Evolutionary conservation across 352 stramenopile genomes (phyloP).

Genomic region (Phytopythium montanum): DNA sequence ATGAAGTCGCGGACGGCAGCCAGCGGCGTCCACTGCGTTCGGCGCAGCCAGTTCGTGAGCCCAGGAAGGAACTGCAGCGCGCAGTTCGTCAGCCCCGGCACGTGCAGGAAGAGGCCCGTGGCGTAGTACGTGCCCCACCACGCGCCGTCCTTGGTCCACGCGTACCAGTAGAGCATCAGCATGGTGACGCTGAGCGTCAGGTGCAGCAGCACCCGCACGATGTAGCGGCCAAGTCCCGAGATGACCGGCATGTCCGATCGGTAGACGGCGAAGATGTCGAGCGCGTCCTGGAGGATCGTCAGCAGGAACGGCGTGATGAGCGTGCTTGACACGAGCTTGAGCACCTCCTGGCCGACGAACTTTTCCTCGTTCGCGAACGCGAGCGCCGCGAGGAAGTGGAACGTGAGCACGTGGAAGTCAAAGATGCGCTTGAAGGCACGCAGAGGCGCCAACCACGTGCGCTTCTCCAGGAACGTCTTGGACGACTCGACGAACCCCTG

Average conservation of each 20-base stretch:
- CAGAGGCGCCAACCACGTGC: conserved; percentile 94
- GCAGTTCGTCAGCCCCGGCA: conserved; percentile 70
- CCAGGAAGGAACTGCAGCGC: conserved; percentile 74
- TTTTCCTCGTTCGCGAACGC: conserved; percentile 92
- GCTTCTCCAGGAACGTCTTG: conserved; percentile 98
- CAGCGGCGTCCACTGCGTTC: conserved; percentile 59
- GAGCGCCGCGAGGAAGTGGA: conserved; percentile 93
- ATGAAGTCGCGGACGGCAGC: conserved; percentile 78
- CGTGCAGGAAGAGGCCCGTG: conserved; percentile 46
- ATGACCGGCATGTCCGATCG: conserved; percentile 36
- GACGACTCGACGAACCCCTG: conserved; percentile 87
- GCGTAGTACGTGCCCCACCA: conserved; percentile 73
- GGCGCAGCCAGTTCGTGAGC: conserved; percentile 79
- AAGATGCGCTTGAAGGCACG: conserved; percentile 95
- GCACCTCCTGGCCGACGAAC: conserved; percentile 81
- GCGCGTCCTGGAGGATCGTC: conserved; percentile 84
- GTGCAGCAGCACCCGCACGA: conserved; percentile 80
- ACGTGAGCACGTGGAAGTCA: conserved; percentile 97
- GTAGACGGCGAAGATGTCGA: conserved; percentile 91
- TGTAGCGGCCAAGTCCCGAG: conserved; percentile 79
- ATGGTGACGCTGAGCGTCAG: conserved; percentile 52
- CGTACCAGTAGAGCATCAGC: conserved; percentile 82
- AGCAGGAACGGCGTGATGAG: conserved; percentile 91
- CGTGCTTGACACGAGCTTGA: conserved; percentile 87
- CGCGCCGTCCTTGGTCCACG: conserved; percentile 48